A percentile compares a stretch with the other conserved stretches of the same genome.
Conservation (phyloP, 2,329 filamentous ascomycete species). For the Fusarium incarnatum region DNA sequence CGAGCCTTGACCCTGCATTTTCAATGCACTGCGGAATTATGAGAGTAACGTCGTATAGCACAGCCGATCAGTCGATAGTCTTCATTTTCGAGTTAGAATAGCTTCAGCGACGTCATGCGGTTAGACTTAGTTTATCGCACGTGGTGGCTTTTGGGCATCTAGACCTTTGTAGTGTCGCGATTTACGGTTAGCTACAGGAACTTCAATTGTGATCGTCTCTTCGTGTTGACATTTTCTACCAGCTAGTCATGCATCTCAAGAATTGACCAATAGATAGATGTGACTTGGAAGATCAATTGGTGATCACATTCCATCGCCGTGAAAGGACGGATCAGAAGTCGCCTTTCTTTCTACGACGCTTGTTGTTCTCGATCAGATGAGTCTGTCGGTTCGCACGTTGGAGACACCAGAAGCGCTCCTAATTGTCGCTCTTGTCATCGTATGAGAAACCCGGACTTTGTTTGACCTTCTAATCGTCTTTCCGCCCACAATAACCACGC, state of each 20-base stretch:
- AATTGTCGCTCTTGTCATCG: too few relatives aligned
- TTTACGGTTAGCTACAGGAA: background rate
- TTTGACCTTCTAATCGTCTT: accelerated
- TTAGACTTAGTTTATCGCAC: background rate
- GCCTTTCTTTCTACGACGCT: background rate
- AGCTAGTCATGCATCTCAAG: background rate
- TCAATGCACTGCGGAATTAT: background rate
- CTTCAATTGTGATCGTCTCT: background rate
- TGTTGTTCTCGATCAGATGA: background rate
- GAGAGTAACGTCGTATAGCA: slow-evolving; percentile 17
- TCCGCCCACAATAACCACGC: background rate
- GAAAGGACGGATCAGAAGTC: background rate
- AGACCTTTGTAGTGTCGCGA: background rate
- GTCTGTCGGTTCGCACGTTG: too few relatives aligned
- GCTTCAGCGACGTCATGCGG: background rate
- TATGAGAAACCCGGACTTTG: too few relatives aligned
- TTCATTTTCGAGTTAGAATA: background rate
- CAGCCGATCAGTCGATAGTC: slow-evolving; percentile 3
- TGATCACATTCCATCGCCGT: background rate
- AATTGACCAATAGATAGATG: background rate
- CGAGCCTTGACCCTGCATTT: background rate
- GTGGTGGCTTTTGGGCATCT: background rate
- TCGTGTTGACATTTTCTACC: too few relatives aligned
- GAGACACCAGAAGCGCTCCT: too few relatives aligned
- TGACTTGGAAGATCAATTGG: background rate